phyloP scores from a whole-genome alignment of 768 basidiomycete genomes.

The Auriscalpium orientale region DNA sequence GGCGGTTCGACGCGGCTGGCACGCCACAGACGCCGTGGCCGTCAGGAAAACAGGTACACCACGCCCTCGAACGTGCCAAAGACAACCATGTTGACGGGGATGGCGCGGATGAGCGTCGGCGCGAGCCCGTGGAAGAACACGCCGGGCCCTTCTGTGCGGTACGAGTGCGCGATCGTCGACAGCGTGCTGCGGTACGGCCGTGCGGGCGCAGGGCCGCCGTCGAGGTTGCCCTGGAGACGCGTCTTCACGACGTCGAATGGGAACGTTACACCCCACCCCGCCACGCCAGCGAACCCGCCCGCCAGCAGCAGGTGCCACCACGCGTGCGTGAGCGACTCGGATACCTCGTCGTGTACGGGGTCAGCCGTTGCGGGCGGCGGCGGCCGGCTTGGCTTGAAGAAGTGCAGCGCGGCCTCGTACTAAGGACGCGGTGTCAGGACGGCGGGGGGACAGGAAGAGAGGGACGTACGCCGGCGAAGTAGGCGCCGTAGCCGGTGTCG shows the following conservation, averaged over 20 bases:
- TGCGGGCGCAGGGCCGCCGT: constrained; percentile 12
- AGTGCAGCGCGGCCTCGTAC: constrained; percentile 61
- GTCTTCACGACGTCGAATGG: constrained; percentile 90
- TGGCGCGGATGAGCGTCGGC: constrained; percentile 77
- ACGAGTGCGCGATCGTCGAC: constrained; percentile 54
- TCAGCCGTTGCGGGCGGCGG: constrained; percentile 21
- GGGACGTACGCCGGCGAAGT: constrained; percentile 40
- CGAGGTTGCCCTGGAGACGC: constrained; percentile 56
- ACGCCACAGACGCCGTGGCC: neutral
- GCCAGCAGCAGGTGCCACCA: constrained; percentile 61
- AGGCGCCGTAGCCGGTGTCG: constrained; percentile 79
- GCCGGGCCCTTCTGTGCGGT: constrained; percentile 51
- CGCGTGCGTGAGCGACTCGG: constrained; percentile 29
- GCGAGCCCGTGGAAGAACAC: constrained; percentile 75
- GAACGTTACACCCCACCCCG: constrained; percentile 78
- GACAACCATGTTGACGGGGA: constrained; percentile 82
- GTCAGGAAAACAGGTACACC: constrained; percentile 30
- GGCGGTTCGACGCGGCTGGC: neutral
- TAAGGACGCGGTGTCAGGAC: constrained; percentile 16
- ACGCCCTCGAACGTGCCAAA: constrained; percentile 67
- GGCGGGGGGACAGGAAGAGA: neutral
- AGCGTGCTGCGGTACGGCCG: constrained; percentile 52
- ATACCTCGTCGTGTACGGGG: constrained; percentile 33
- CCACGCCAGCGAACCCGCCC: constrained; percentile 69
- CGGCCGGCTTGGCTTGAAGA: constrained; percentile 25